A percentile compares a stretch with the other conserved stretches of the same genome.
phyloP scores from a whole-genome alignment of 2,329 filamentous ascomycete species.

The Volutella citrinella region DNA sequence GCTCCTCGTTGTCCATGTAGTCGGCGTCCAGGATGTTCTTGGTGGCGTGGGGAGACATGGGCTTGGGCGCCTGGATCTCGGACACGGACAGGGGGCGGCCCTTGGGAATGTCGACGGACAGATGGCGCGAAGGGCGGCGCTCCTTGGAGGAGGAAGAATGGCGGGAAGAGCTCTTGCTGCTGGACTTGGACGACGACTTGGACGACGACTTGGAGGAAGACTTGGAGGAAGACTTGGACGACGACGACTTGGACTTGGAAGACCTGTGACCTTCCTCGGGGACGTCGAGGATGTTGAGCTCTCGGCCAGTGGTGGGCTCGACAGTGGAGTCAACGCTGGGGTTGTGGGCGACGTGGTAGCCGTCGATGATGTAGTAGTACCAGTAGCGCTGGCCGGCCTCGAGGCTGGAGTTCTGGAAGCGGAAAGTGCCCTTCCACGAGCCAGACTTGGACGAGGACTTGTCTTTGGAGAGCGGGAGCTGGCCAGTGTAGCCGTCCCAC shows the following conservation, averaged over 20 bases:
- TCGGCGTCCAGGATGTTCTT: conserved; percentile 81
- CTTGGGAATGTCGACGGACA: conserved; percentile 71
- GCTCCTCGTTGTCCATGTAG: conserved; percentile 68
- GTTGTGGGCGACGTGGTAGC: conserved; percentile 97
- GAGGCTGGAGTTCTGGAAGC: conserved; percentile 84
- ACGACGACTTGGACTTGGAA: conserved; percentile 43
- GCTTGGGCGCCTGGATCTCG: conserved; percentile 88
- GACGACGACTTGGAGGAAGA: conserved; percentile 42
- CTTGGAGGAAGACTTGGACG: conserved; percentile 37
- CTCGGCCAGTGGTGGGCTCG: conserved; percentile 94
- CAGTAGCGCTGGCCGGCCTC: conserved; percentile 92
- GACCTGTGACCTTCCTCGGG: conserved; percentile 51
- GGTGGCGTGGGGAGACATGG: conserved; percentile 82
- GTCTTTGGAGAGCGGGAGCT: conserved; percentile 92
- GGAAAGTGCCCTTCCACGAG: conserved; percentile 94
- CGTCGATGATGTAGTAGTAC: conserved; percentile 99
- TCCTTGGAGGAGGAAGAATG: conserved; percentile 45
- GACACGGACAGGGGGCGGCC: conserved; percentile 85
- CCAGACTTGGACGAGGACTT: conserved; percentile 78
- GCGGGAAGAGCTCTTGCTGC: conserved; percentile 38
- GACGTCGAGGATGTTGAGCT: conserved; percentile 96
- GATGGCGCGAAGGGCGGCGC: conserved; percentile 42
- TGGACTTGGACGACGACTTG: conserved; percentile 31
- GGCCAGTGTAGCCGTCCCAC: conserved; percentile 95
- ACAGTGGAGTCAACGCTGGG: conserved; percentile 83